Evolutionary conservation across 75 land plant genomes (phyloP), one percentile per base, ranked within the genome.

Genomic region (Adiantum capillusveneris): DNA sequence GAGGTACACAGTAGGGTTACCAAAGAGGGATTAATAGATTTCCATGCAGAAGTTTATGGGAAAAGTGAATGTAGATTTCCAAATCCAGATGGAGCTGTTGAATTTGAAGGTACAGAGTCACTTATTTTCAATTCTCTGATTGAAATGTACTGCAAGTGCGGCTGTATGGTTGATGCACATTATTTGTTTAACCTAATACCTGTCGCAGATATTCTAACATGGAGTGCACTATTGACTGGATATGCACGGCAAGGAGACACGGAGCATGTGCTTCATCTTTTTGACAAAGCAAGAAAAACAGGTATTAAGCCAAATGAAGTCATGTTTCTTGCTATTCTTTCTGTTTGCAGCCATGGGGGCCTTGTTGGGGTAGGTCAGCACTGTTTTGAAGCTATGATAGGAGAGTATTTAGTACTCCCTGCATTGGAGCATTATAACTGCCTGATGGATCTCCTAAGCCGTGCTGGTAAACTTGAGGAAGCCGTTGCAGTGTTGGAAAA

Each of bases 91-190:
- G 7, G 9, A 34, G 37, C 37, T 34, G 37, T 3, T 5, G 37
- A 34, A 9, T 9, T 34, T 34, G 37, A 34, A 34, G 37, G 44
- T 42, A 28, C 64, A 6, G 69, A 75, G 41, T 43, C 41, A 19
- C 70, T 67, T 65, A 71, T 75, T 42, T 36, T 65, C 17, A 75
- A 75, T 61, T 71, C 60, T 13, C 53, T 79, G 44, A 66, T 75
- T 31, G 82, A 79, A 34, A 75, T 79, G 82, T 75, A 79, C 62
- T 70, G 71, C 28, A 79, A 79, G 17, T 79, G 82, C 67, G 75
- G 82, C 11, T 69, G 71, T 71, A 27, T 81, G 7, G 9, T 11
- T 3, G 63, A 31, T 27, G 75, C 76, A 9, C 69, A 43, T 37
- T 34, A 28, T 26, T 60, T 81, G 3, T 76, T 81, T 53, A 59